Evolutionary conservation across 768 basidiomycete species (phyloP), one percentile per base, ranked within the genome.

Genomic region (Hericium erinaceus): DNA sequence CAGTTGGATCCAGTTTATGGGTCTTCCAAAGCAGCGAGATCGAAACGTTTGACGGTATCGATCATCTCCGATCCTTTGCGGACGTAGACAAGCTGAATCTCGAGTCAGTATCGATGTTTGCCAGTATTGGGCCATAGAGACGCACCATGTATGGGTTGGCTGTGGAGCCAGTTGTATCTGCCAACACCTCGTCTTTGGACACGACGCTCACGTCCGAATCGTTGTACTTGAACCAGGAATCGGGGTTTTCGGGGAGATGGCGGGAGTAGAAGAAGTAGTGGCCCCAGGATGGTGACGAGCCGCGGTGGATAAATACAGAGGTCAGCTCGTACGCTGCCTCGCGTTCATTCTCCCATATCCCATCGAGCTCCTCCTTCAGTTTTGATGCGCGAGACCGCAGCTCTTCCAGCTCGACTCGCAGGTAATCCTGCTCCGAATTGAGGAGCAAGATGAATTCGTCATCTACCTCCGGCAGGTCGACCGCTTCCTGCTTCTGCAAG

Each of bases 261-360:
- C 93, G 80, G 56, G 94, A 91, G 69, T 95, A 97, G 71, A 98
- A 92, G 77, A 93, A 98, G 71, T 97, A 97, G 68, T 97, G 95
- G 3, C 93, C 93, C 73, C 84, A 93, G 7, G 87, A 88, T 2
- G 91, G 85, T 16, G 85, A 88, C 55, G 85, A 80, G 51, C 94
- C 95, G 28, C 95, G 86, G 70, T 98, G 95, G 59, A 98, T 88
- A 75, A 92, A 98, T 18, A 98, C 95, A 10, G 92, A 90, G 0
- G 91, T 92, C 48, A 98, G 79, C 66, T 97, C 92, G 68, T 97
- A 98, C 33, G 85, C 84, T 8, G 81, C 82, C 33, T 77, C 72
- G 15, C 68, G 77, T 48, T 83, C 82, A 61, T 84, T 80, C 48
- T 72, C 72, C 95, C 95, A 98, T 0, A 93, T 65, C 1, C 69